Base-by-base conservation (phyloP, 208 protist species). In the Acanthamoeba culbertsoni region DNA sequence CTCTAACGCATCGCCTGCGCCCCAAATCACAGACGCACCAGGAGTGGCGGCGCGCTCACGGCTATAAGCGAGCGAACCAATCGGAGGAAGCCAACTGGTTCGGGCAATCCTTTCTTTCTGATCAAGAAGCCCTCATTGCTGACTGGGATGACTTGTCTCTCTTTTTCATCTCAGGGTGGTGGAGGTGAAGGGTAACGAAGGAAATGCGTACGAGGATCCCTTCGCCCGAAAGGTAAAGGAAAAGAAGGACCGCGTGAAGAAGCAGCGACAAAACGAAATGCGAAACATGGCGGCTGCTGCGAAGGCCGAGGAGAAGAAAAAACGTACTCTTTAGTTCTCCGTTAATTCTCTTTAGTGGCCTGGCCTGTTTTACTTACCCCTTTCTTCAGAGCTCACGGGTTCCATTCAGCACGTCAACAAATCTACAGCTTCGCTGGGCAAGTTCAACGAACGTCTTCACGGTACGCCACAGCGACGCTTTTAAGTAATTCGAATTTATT, bases 361-460 rank as follows among this genome's bases (percentile, higher is more conserved):
- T n/a, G n/a, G n/a, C n/a, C n/a, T n/a, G n/a, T n/a, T n/a, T n/a
- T n/a, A n/a, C n/a, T n/a, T n/a, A n/a, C n/a, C n/a, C n/a, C n/a
- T n/a, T n/a, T 86, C 26, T 35, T 57, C 28, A 63, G 46, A 48
- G 12, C 55, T 89, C 28, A 28, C 12, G 7, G 48, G 79, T 7
- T 42, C 79, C 40, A 92, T 92, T 43, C 7, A 46, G 23, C 55
- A 57, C 16, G 86, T 75, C n/a, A 75, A 92, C 40, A 40, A 92
- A 33, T 92, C 86, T 4, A 92, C 86, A 18, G 86, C 86, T 12
- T 92, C 86, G 40, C 57, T 92, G 86, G 86, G 86, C 86, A 92
- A 92, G 62, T 92, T 92, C 62, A 92, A 92, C 42, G 86, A 92
- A 23, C 55, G 62, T 10, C 62, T 92, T 23, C 46, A n/a, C 14